A percentile compares a stretch with the other conserved stretches of the same genome.
These are phyloP conservation scores for Polymyxa betae DNA, from an alignment of 208 protist genomes.

Conservation along the genomic window DNA sequence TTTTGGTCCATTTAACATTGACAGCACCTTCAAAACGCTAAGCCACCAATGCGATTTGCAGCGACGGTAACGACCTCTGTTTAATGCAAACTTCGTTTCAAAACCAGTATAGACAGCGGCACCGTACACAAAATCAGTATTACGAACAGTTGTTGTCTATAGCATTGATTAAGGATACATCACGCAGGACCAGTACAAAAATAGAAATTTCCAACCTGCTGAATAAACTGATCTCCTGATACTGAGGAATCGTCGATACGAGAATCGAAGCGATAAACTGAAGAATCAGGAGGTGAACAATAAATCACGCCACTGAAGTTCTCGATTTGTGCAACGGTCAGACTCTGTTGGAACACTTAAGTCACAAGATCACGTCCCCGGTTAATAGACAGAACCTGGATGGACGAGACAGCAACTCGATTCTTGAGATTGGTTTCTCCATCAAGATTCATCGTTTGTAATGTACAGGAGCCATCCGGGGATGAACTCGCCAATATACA, in stretches of 20 bases:
- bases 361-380: background rate
- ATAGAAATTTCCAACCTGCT: background rate
- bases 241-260: slow-evolving; percentile 44
- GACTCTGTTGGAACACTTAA: background rate
- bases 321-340: background rate
- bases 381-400: background rate
- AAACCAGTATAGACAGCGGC: slow-evolving; percentile 90
- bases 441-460: slow-evolving; percentile 65
- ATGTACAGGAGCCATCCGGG: background rate
- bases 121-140: slow-evolving; percentile 79
- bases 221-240: slow-evolving; percentile 63
- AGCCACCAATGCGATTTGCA: background rate
- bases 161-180: background rate
- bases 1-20: slow-evolving; percentile 86
- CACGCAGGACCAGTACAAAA: background rate
- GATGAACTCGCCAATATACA: background rate
- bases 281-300: slow-evolving; percentile 78
- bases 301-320: slow-evolving; percentile 64
- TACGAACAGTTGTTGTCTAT: slow-evolving; percentile 70
- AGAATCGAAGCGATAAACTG: slow-evolving; percentile 85
- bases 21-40: slow-evolving; percentile 55
- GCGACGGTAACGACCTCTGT: slow-evolving; percentile 73
- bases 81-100: slow-evolving; percentile 89
- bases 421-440: slow-evolving; percentile 45
- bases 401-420: background rate